phyloP scores from a whole-genome alignment of 2,329 filamentous ascomycete species.

The Arthrobotrys pseudoclavata region DNA sequence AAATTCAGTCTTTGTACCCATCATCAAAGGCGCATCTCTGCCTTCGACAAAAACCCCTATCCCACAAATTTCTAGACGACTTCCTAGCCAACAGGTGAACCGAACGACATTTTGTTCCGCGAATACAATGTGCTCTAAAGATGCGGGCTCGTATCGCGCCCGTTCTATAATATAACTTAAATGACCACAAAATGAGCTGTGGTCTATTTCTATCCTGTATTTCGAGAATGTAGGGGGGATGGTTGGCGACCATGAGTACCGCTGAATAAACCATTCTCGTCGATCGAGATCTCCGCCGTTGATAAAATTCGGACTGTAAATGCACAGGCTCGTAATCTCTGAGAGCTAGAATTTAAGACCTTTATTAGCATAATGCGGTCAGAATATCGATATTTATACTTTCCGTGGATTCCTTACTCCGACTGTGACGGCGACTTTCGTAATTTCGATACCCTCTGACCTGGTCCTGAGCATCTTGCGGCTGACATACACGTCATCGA shows the following conservation, averaged over 20 bases:
- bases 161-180: background rate
- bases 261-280: constrained; percentile 34
- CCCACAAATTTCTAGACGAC: constrained; percentile 13
- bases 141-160: background rate
- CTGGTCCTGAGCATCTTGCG: constrained; percentile 1
- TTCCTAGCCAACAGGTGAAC: constrained; percentile 30
- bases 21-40: background rate
- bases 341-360: constrained; percentile 1
- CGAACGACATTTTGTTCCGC: background rate
- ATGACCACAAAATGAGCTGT: constrained; percentile 9
- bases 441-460: constrained; percentile 17
- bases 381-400: background rate
- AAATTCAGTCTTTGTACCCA: constrained; percentile 20
- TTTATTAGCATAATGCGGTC: background rate
- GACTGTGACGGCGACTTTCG: constrained; percentile 4
- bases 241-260: constrained; percentile 32
- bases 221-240: constrained; percentile 21
- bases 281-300: constrained; percentile 1
- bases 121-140: constrained; percentile 19
- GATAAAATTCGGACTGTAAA: constrained; percentile 13
- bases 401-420: constrained; percentile 13
- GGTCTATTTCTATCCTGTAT: constrained; percentile 2
- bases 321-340: constrained; percentile 20
- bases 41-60: constrained; percentile 24
- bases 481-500: constrained; percentile 6